Percentiles rank a stretch among this genome's conserved stretches.
These are phyloP conservation scores for Penicillium alfredii DNA, from an alignment of 495 filamentous ascomycete species.

Conservation along the genomic window DNA sequence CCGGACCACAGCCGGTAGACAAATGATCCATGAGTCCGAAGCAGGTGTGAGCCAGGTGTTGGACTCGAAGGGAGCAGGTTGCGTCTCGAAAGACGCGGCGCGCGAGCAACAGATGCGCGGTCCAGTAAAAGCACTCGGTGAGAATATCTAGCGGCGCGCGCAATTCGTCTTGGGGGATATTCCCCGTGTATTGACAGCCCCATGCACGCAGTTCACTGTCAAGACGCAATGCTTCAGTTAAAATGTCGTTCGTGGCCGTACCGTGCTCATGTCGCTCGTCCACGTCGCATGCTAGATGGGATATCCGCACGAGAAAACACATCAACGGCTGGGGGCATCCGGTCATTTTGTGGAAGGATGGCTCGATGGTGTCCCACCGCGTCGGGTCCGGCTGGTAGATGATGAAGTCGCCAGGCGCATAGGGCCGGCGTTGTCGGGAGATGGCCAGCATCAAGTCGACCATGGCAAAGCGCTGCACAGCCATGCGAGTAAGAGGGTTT, in stretches of 20 bases:
- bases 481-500: slow-evolving; percentile 13
- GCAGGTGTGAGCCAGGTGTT: slow-evolving; percentile 21
- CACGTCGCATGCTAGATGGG: slow-evolving; percentile 24
- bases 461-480: slow-evolving; percentile 24
- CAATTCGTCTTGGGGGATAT: background rate
- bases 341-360: slow-evolving; percentile 28
- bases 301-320: slow-evolving; percentile 21
- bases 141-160: slow-evolving; percentile 21
- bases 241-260: slow-evolving; percentile 1
- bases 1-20: slow-evolving; percentile 22
- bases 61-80: slow-evolving; percentile 19
- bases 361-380: slow-evolving; percentile 21
- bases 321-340: slow-evolving; percentile 26
- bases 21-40: slow-evolving; percentile 24
- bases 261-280: slow-evolving; percentile 6
- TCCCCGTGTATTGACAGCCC: slow-evolving; percentile 7
- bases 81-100: slow-evolving; percentile 22
- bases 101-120: slow-evolving; percentile 23
- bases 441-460: slow-evolving; percentile 28
- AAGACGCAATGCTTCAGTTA: slow-evolving; percentile 10
- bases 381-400: slow-evolving; percentile 15
- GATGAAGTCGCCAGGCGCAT: slow-evolving; percentile 18
- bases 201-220: slow-evolving; percentile 22
- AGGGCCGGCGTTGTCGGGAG: slow-evolving; percentile 23
- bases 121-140: slow-evolving; percentile 28